Conservation (phyloP, 2,329 filamentous ascomycete species). For the Ophiostoma australiae region DNA sequence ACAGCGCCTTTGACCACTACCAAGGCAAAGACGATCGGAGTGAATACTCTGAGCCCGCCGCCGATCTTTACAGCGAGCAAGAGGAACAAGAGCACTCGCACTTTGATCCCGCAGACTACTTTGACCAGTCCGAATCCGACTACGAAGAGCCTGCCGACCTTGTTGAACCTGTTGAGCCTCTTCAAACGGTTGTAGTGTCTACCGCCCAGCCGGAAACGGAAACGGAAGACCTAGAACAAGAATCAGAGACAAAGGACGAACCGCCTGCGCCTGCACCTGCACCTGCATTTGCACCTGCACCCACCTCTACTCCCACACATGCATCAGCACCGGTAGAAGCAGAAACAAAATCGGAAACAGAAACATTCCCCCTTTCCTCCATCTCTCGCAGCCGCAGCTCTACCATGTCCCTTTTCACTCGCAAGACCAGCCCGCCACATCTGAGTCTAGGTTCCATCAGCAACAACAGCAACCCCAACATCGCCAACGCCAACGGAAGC, state of each 20-base stretch:
- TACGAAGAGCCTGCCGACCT: background rate
- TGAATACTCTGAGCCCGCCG: slow-evolving; percentile 5
- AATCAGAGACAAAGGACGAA: background rate
- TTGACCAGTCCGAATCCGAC: slow-evolving; percentile 9
- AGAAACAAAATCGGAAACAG: slow-evolving; percentile 25
- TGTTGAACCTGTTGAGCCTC: background rate
- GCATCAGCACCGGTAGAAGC: slow-evolving; percentile 26
- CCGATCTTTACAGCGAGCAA: background rate
- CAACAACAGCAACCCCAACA: slow-evolving; percentile 21
- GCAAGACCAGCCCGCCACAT: slow-evolving; percentile 50
- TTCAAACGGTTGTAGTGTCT: background rate
- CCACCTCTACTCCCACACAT: background rate
- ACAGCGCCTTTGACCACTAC: background rate
- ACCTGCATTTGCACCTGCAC: background rate
- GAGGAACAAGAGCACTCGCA: background rate
- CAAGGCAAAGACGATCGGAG: background rate
- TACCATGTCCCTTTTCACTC: slow-evolving; percentile 47
- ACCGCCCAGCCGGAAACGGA: slow-evolving; percentile 1
- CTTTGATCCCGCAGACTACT: slow-evolving; percentile 13
- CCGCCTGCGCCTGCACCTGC: background rate
- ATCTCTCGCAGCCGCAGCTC: slow-evolving; percentile 9
- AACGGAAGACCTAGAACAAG: background rate
- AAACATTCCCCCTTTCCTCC: slow-evolving; percentile 13
- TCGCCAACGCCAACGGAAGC: slow-evolving; percentile 11
- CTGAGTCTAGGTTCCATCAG: slow-evolving; percentile 42